Evolutionary conservation across 495 filamentous ascomycete genomes (phyloP).

Genomic region (Evansstolkia leycettana): DNA sequence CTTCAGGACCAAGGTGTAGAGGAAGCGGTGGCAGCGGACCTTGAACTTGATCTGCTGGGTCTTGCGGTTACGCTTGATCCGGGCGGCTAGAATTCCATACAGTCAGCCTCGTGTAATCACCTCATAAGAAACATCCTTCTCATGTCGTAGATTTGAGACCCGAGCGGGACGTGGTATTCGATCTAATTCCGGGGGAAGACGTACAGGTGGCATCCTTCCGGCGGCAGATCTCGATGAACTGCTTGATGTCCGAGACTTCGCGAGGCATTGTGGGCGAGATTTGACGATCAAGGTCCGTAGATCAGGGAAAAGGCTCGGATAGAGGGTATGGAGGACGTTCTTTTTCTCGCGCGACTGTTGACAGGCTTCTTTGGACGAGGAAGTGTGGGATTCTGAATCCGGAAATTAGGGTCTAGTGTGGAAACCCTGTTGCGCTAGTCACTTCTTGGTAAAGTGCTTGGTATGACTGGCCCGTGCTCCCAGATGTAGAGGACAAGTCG

Average conservation of each 20-base stretch:
- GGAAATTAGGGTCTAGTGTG: constrained; percentile 17
- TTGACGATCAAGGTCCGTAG: constrained; percentile 5
- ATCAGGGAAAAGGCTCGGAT: constrained; percentile 5
- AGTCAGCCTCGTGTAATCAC: neutral
- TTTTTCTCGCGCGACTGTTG: neutral
- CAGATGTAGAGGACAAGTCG: too few species aligned
- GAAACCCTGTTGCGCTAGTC: neutral
- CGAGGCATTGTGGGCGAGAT: constrained; percentile 65
- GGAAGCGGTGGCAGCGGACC: constrained; percentile 88
- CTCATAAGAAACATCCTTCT: neutral
- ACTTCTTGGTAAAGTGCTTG: too few species aligned
- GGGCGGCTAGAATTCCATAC: constrained; percentile 58
- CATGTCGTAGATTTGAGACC: neutral
- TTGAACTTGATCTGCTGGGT: constrained; percentile 97
- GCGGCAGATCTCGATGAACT: constrained; percentile 99
- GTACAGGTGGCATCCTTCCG: constrained; percentile 95
- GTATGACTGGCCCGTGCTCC: too few species aligned
- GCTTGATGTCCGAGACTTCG: constrained; percentile 98
- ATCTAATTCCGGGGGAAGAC: constrained; percentile 16
- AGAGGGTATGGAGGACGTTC: constrained; percentile 13
- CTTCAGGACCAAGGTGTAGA: constrained; percentile 97
- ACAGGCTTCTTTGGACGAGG: neutral
- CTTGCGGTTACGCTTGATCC: constrained; percentile 92
- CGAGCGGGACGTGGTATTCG: too few species aligned
- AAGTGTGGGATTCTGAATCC: constrained; percentile 17